Evolutionary conservation across 768 basidiomycete genomes (phyloP).

Genomic region (Russula brevipes): DNA sequence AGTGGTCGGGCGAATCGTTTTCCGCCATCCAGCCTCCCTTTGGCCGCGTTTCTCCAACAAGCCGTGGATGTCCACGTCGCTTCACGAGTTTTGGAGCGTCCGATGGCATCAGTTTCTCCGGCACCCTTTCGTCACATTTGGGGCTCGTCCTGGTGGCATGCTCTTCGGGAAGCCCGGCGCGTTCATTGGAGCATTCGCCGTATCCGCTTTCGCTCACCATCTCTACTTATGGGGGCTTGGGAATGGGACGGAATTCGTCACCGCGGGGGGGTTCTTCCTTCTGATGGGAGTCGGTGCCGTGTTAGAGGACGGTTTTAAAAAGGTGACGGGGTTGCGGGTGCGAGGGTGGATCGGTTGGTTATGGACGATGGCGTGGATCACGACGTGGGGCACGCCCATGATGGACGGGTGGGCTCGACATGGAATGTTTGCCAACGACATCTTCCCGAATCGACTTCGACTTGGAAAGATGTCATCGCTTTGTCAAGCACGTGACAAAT

Average conservation of each 20-base stretch:
- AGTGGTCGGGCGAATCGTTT: not conserved
- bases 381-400: not conserved
- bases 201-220: not conserved
- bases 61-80: not conserved
- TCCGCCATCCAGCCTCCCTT: not conserved
- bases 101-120: not conserved
- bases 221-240: not conserved
- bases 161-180: not conserved
- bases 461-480: constrained; percentile 33
- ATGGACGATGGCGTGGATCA: not conserved
- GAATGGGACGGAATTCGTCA: not conserved
- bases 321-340: not conserved
- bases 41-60: not conserved
- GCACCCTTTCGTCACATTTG: not conserved
- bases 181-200: not conserved
- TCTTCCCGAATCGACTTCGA: not conserved
- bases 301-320: not conserved
- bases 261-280: not conserved
- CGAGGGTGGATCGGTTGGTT: not conserved
- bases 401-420: not conserved
- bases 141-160: not conserved
- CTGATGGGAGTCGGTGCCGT: not conserved
- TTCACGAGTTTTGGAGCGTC: not conserved
- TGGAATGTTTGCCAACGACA: not conserved
- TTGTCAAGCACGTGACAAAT: constrained; percentile 32